Conservation (phyloP, 148 eudicot species). For the Pouteria glomerata region DNA sequence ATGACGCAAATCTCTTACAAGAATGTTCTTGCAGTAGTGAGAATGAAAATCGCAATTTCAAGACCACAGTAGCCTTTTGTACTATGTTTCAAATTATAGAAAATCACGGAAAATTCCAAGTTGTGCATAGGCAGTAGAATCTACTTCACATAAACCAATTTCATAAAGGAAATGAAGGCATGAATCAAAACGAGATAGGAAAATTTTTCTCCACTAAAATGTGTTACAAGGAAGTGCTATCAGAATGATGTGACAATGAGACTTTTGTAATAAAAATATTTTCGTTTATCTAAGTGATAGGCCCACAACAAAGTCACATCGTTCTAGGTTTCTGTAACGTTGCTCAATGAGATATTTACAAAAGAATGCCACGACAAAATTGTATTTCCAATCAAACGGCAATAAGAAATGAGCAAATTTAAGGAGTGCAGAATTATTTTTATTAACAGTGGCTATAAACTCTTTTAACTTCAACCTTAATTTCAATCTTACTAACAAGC, state of each 20-base stretch:
- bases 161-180: background rate
- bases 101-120: background rate
- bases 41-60: slow-evolving; percentile 1
- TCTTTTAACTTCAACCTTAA: no score
- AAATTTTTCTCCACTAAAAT: no score
- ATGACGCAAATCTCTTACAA: background rate
- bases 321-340: no score
- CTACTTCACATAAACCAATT: background rate
- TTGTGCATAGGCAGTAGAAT: background rate
- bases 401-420: background rate
- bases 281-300: no score
- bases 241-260: no score
- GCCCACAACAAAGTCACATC: background rate
- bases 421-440: background rate
- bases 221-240: no score
- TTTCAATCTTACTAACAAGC: background rate
- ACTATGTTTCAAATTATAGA: background rate
- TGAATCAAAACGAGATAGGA: no score
- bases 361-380: background rate
- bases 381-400: background rate
- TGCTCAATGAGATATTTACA: background rate
- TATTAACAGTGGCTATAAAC: background rate
- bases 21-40: background rate
- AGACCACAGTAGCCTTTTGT: background rate
- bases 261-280: no score